phyloP scores from a whole-genome alignment of 306 rosid genomes.

The Sicyos edulis region DNA sequence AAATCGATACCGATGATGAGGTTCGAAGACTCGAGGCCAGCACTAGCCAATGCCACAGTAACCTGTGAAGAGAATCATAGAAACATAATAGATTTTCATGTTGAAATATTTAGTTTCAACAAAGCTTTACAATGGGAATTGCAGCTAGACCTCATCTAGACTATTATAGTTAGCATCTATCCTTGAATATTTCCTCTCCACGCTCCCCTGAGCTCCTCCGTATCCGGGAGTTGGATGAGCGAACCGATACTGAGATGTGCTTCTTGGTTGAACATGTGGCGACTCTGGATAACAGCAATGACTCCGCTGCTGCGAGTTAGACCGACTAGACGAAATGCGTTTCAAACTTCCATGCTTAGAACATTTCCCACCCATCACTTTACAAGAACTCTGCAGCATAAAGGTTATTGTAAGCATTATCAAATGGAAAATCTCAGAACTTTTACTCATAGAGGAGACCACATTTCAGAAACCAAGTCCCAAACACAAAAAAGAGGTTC shows the following conservation, averaged over 20 bases:
- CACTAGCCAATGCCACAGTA: constrained; percentile 65
- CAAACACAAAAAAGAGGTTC: not conserved
- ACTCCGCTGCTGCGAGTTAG: constrained; percentile 36
- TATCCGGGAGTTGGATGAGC: constrained; percentile 41
- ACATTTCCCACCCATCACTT: constrained; percentile 66
- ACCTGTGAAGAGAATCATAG: constrained; percentile 43
- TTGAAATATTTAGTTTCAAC: not conserved
- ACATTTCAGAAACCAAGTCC: not conserved
- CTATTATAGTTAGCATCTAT: constrained; percentile 61
- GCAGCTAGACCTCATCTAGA: constrained; percentile 60
- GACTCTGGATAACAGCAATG: constrained; percentile 37
- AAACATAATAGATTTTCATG: not conserved
- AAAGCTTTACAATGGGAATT: not conserved
- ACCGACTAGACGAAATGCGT: constrained; percentile 32
- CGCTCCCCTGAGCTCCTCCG: constrained; percentile 33
- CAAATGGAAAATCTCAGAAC: not conserved
- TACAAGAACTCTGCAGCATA: constrained; percentile 24
- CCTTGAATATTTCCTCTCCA: constrained; percentile 56
- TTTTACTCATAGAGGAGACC: not conserved
- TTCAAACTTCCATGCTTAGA: constrained; percentile 52
- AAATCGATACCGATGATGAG: constrained; percentile 94
- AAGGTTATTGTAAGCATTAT: not conserved
- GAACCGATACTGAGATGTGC: constrained; percentile 33
- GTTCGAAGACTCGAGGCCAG: constrained; percentile 93
- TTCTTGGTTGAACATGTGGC: constrained; percentile 40